Percentiles rank a stretch among this genome's conserved stretches.
phyloP scores from a whole-genome alignment of 2,329 filamentous ascomycete species.

The Trichoderma citrinoviride region DNA sequence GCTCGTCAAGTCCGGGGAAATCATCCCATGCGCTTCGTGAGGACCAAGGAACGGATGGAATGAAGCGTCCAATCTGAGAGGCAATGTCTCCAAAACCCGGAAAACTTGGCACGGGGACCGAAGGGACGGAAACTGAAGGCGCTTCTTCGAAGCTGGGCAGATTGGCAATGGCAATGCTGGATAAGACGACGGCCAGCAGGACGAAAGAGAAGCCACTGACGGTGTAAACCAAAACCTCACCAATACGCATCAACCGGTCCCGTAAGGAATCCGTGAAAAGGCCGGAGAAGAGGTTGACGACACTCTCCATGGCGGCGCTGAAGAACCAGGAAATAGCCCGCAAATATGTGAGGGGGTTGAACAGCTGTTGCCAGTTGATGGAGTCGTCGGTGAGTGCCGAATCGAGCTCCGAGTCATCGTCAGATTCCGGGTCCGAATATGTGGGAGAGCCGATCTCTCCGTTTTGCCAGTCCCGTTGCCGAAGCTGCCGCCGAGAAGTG shows the following conservation, averaged over 20 bases:
- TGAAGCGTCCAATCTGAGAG: conserved; percentile 20
- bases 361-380: conserved; percentile 30
- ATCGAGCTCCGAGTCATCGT: conserved; percentile 23
- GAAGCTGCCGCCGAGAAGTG: not conserved
- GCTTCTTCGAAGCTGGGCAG: not conserved
- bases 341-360: conserved; percentile 36
- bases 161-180: conserved; percentile 3
- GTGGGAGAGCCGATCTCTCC: not conserved
- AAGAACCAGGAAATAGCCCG: conserved; percentile 29
- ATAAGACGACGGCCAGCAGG: not conserved
- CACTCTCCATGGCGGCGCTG: conserved; percentile 25
- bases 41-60: conserved; percentile 33
- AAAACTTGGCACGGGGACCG: not conserved
- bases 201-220: not conserved
- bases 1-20: not conserved
- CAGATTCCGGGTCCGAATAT: not conserved
- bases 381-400: conserved; percentile 19
- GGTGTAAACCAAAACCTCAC: not conserved
- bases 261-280: conserved; percentile 20
- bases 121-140: not conserved
- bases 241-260: conserved; percentile 21
- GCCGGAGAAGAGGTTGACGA: conserved; percentile 22
- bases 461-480: not conserved
- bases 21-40: conserved; percentile 27
- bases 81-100: not conserved